Base-by-base conservation (phyloP, 306 rosid genomes). In the Leucaena leucocephala region DNA sequence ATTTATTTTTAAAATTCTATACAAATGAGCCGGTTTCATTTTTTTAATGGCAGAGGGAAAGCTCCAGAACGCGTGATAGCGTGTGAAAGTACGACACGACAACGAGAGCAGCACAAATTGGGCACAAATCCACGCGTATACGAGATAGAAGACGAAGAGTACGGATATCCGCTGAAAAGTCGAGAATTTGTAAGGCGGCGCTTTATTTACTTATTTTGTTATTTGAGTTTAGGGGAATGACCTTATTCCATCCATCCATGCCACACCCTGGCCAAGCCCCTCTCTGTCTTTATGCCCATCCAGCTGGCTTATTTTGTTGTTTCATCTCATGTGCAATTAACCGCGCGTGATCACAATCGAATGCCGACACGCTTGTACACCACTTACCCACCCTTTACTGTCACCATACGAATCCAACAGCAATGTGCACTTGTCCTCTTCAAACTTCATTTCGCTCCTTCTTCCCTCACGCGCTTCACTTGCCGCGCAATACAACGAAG, bases 291-390 rank as follows among this genome's bases (percentile, higher is more conserved):
- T 7, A 7, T 3, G 35, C 45, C 17, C 46, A 42, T n/a, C 72
- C 50, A 67, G 72, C 72, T 67, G 72, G 72, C 50, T n/a, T 13
- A 1, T 3, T 67, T 67, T 67, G 72, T 40, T 40, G 35, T 39
- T 42, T 22, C 12, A 17, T 36, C 27, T 16, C 46, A 16, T 3
- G 70, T 3, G 27, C 46, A 65, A 8, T 35, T 1, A 10, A 13
- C 27, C 70, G 22, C 70, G 46, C 70, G 70, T 65, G 70, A 65
- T 42, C 27, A 0, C 46, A 17, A 1, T 17, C 27, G 27, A 17
- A 38, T 65, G 46, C 70, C 70, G 46, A 65, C 70, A 65, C 3
- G 3, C 1, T 65, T 8, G 46, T 35, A 7, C 67, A 13, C 16
- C 67, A 4, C 39, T 8, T 13, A 2, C 0, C 39, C 0, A 1